Evolutionary conservation across 2,329 filamentous ascomycete genomes (phyloP).

Genomic region (Lojkania enalia): DNA sequence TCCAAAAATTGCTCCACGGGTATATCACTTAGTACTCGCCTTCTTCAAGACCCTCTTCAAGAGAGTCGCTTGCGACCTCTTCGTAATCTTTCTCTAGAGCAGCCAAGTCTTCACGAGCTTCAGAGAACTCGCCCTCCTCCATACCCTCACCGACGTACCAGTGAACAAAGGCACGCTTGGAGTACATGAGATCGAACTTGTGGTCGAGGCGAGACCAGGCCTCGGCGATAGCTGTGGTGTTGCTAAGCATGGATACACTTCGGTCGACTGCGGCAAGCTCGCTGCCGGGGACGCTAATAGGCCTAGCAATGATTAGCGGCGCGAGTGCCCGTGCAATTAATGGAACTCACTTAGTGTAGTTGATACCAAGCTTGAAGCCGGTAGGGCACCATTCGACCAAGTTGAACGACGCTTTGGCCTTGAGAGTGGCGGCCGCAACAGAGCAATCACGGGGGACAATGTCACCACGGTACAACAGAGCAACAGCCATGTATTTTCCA

Average conservation of each 20-base stretch:
- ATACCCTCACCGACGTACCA: conserved; percentile 88
- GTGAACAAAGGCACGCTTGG: conserved; percentile 75
- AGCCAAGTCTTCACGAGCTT: conserved; percentile 83
- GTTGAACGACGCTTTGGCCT: conserved; percentile 73
- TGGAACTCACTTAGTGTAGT: conserved; percentile 61
- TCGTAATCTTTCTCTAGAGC: conserved; percentile 87
- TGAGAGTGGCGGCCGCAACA: conserved; percentile 67
- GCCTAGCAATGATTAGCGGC: conserved; percentile 63
- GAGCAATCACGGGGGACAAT: conserved; percentile 72
- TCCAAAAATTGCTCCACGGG: conserved; percentile 21
- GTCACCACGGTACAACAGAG: conserved; percentile 72
- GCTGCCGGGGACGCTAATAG: conserved; percentile 92
- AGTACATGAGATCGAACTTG: conserved; percentile 80
- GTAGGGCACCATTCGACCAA: conserved; percentile 76
- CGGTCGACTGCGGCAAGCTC: conserved; percentile 97
- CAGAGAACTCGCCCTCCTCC: conserved; percentile 89
- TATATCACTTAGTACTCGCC: conserved; percentile 49
- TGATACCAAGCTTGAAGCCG: conserved; percentile 76
- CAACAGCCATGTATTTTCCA: conserved; percentile 77
- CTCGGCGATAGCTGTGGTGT: conserved; percentile 74
- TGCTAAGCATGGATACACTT: conserved; percentile 81
- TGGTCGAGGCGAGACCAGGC: conserved; percentile 72
- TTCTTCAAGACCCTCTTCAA: conserved; percentile 64
- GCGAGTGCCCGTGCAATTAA: background rate
- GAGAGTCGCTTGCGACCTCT: conserved; percentile 73